Base-by-base conservation (phyloP, 371 early-diverging fungal species). In the Catenaria anguillulae region DNA sequence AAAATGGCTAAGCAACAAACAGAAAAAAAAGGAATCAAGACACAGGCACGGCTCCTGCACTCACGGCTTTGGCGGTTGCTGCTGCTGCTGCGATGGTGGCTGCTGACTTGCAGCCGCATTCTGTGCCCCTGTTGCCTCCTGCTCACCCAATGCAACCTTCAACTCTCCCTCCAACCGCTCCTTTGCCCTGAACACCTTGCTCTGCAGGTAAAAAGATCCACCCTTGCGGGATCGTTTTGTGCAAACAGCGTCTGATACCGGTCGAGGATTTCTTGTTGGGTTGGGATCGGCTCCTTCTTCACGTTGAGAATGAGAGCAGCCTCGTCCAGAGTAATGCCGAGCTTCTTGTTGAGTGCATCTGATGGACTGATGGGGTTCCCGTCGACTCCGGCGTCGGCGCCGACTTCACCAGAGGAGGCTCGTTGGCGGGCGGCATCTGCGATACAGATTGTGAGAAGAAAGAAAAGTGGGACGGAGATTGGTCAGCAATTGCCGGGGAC, bases 181-280 rank as follows among this genome's bases (percentile, higher is more conserved):
- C 65, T 87, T 86, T 33, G 98, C 98, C 55, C 93, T 73, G 26
- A 86, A 84, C 0, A 97, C 84, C 71, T 97, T 97, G 36, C 90
- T 87, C 66, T 95, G 95, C 60, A 97, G 63, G 70, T 95, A 97
- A 61, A 93, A 86, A 2, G 93, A 89, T 13, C 96, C 95, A 35
- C 93, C 93, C 54, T 78, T 78, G 5, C 70, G 40, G 86, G 79
- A 68, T 94, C 93, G 71, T 97, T 97, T 24, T 77, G 82, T 52
- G 82, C 83, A 73, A 88, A 92, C 68, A 95, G 69, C 67, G 88
- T 86, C n/a, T 90, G 88, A 67, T 88, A 97, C 68, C 83, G 86
- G 87, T 91, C 72, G 1, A 65, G 12, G 52, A 48, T 31, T 24
- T 59, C 33, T 42, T 42, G 24, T 5, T 26, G 23, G 10, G 35